Percentiles rank a stretch among this genome's conserved stretches.
phyloP scores from a whole-genome alignment of 2,329 filamentous ascomycete species.

The Grosmannia clavigera region DNA sequence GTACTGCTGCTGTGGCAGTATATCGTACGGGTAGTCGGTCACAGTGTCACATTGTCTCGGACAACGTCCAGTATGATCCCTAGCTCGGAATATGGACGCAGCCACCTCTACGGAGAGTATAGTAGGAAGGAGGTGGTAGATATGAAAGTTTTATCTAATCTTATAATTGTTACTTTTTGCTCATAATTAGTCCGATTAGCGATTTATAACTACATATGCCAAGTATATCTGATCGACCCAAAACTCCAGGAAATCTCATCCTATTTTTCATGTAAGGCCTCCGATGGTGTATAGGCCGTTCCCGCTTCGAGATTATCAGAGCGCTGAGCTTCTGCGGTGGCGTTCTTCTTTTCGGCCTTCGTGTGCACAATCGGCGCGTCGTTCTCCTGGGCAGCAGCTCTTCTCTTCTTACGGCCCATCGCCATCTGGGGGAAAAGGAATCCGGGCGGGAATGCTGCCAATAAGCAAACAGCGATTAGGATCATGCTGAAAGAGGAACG shows the following conservation, averaged over 20 bases:
- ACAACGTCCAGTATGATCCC: too few species aligned
- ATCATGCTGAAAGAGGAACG: slow-evolving; percentile 25
- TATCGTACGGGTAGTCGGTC: too few species aligned
- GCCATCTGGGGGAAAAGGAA: slow-evolving; percentile 43
- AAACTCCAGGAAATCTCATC: too few species aligned
- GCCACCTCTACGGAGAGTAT: too few species aligned
- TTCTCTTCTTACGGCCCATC: slow-evolving; percentile 6
- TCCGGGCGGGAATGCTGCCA: slow-evolving; percentile 42
- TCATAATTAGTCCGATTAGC: too few species aligned
- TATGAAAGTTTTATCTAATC: too few species aligned
- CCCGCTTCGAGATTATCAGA: background rate
- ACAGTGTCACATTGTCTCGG: too few species aligned
- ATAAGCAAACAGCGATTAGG: slow-evolving; percentile 33
- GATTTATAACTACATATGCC: background rate
- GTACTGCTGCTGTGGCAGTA: too few species aligned
- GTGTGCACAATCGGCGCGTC: background rate
- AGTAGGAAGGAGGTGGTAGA: too few species aligned
- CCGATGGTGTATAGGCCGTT: background rate
- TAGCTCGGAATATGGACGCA: too few species aligned
- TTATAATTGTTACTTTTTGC: too few species aligned
- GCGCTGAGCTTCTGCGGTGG: background rate
- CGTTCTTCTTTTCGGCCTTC: background rate
- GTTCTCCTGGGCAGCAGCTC: background rate
- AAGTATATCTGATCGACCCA: background rate
- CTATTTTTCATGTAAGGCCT: background rate